These are phyloP conservation scores for Plasmodium gallinaceum DNA, from an alignment of 169 alveolate genomes.

Conservation along the genomic window DNA sequence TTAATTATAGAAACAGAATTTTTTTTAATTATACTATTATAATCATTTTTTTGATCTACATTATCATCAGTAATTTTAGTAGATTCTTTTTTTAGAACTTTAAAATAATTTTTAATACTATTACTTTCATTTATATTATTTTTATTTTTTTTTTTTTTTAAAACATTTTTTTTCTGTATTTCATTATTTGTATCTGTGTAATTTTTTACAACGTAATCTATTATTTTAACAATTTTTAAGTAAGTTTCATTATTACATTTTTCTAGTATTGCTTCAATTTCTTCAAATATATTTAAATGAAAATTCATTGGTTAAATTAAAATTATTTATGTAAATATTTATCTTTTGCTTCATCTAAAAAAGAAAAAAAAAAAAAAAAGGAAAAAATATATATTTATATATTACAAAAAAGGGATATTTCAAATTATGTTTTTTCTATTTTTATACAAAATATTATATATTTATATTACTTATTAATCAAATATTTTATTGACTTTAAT, in stretches of 20 bases:
- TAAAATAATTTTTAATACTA: slow-evolving; percentile 62
- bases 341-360: neutral
- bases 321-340: neutral
- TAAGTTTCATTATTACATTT: slow-evolving; percentile 52
- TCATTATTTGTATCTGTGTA: slow-evolving; percentile 12
- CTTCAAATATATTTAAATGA: slow-evolving; percentile 47
- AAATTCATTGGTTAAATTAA: slow-evolving; percentile 33
- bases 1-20: slow-evolving; percentile 36
- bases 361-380: neutral
- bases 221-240: slow-evolving; percentile 23
- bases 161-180: slow-evolving; percentile 4
- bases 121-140: slow-evolving; percentile 2
- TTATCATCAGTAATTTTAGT: neutral
- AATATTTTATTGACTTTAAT: too few relatives aligned
- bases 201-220: slow-evolving; percentile 39
- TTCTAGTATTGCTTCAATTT: slow-evolving; percentile 63
- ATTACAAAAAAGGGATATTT: neutral
- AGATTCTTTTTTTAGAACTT: slow-evolving; percentile 33
- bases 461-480: too few relatives aligned
- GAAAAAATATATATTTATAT: neutral
- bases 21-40: neutral
- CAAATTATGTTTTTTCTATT: neutral
- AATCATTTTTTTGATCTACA: slow-evolving; percentile 5
- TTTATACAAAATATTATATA: neutral
- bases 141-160: slow-evolving; percentile 30